A percentile compares a stretch with the other conserved stretches of the same genome.
phyloP scores from a whole-genome alignment of 176 grass and related monocot genomes.

The Chloris gayana region DNA sequence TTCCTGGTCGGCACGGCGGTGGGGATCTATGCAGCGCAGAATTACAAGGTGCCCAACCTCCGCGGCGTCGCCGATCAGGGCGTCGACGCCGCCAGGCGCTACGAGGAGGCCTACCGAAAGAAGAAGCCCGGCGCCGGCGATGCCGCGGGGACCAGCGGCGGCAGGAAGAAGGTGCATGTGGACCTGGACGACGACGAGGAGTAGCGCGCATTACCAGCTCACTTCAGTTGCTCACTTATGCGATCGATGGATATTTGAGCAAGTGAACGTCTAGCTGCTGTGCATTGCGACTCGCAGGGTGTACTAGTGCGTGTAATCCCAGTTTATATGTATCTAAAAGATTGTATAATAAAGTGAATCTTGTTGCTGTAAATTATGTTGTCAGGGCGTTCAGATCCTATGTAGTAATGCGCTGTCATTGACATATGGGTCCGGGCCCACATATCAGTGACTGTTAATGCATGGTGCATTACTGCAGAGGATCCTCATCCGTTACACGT shows the following conservation, averaged over 20 bases:
- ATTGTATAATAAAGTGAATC: too few species aligned
- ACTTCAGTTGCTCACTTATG: background rate
- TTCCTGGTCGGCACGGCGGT: constrained; percentile 56
- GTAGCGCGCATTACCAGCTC: background rate
- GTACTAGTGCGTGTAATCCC: background rate
- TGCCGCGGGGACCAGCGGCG: background rate
- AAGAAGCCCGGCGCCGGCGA: constrained; percentile 14
- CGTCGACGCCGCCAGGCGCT: constrained; percentile 43
- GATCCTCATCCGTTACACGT: too few species aligned
- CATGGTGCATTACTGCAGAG: too few species aligned
- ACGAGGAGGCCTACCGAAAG: constrained; percentile 78
- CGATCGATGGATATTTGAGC: background rate
- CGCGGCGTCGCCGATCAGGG: constrained; percentile 30
- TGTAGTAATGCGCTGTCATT: too few species aligned
- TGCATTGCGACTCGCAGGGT: background rate
- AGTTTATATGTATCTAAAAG: too few species aligned
- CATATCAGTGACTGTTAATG: too few species aligned
- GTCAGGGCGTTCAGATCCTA: too few species aligned
- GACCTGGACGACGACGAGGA: constrained; percentile 18
- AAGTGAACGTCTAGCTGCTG: background rate
- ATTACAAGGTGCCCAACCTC: constrained; percentile 71
- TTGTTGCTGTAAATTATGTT: too few species aligned
- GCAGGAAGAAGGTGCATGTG: constrained; percentile 2
- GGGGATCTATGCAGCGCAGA: constrained; percentile 63
- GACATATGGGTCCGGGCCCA: too few species aligned